These are phyloP conservation scores for Rhizophagus sp. DNA, from an alignment of 192 early-diverging fungal species.

Conservation along the genomic window DNA sequence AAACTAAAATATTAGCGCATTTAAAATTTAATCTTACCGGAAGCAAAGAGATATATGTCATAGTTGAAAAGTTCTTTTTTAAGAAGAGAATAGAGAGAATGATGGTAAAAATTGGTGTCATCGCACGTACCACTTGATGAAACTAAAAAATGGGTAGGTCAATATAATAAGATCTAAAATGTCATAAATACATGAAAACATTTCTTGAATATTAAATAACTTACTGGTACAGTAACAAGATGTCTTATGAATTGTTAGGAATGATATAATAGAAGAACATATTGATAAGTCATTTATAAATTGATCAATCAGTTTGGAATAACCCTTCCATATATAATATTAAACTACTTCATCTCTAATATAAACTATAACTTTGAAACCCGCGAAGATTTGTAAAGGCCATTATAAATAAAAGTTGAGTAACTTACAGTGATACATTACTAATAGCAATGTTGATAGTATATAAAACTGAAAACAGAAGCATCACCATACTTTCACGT, in stretches of 20 bases:
- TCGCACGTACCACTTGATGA: slow-evolving; percentile 84
- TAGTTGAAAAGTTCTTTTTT: slow-evolving; percentile 51
- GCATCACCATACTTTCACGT: slow-evolving; percentile 64
- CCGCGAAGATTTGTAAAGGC: not conserved
- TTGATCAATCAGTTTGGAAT: not conserved
- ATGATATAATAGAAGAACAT: too few species aligned
- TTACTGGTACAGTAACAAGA: slow-evolving; percentile 32
- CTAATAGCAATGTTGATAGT: slow-evolving; percentile 88
- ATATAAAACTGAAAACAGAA: slow-evolving; percentile 82
- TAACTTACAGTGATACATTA: slow-evolving; percentile 78
- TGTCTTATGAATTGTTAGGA: slow-evolving; percentile 3
- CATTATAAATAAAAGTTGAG: not conserved
- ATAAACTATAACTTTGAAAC: too few species aligned
- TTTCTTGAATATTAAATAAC: not conserved
- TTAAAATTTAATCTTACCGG: slow-evolving; percentile 41
- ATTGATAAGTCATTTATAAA: too few species aligned
- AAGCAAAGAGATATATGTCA: slow-evolving; percentile 63
- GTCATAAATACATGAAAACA: not conserved
- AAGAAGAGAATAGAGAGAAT: slow-evolving; percentile 64
- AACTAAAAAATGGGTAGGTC: slow-evolving; percentile 37
- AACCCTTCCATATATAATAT: too few species aligned
- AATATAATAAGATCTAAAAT: slow-evolving; percentile 8
- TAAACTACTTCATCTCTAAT: too few species aligned
- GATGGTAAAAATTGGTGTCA: slow-evolving; percentile 80
- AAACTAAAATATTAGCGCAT: not conserved